Evolutionary conservation across 306 rosid genomes (phyloP), one percentile per base, ranked within the genome.

Genomic region (Malus fusca): DNA sequence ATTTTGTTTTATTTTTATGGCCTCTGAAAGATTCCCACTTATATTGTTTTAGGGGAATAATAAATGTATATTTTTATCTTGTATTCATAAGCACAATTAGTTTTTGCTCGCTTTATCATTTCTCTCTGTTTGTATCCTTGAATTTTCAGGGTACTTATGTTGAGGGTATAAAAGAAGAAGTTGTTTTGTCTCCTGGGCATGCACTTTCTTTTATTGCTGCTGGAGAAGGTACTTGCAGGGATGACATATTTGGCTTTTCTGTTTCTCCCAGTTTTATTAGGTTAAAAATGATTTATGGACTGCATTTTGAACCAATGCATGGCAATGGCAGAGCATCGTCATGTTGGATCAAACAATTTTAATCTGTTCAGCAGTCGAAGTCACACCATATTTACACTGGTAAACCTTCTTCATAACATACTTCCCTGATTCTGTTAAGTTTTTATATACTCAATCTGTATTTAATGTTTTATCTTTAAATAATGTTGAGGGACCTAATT

Each of bases 131-230:
- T 11, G 72, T 44, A 7, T 56, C 52, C 53, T 66, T 53, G 28
- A 82, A 75, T 69, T 82, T 81, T 79, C 87, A 96, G 99, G 99
- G 99, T 35, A 96, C 99, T 68, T 96, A 96, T 82, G 99, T 96
- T 62, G 99, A 96, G 89, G 98, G 99, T 72, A 96, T 96, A 77
- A 96, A 96, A 87, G 99, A 96, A 85, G 99, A 96, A 79, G 97
- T 96, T 75, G 99, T 96, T 75, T 74, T 96, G 75, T 96, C 99
- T 76, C 99, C 99, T 64, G 98, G 99, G 68, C 99, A 96, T 64
- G 99, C 96, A 51, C 97, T 96, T 85, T 96, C 99, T 37, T 96
- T 96, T 81, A 96, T 96, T 79, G 99, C 99, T 69, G 97, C 99
- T 72, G 99, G 99, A 72, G 99, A 96, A 92, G 99, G 99, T 96